Evolutionary conservation across 1,284 basidiomycete species (phyloP).

Genomic region (Megacollybia platyphylla): DNA sequence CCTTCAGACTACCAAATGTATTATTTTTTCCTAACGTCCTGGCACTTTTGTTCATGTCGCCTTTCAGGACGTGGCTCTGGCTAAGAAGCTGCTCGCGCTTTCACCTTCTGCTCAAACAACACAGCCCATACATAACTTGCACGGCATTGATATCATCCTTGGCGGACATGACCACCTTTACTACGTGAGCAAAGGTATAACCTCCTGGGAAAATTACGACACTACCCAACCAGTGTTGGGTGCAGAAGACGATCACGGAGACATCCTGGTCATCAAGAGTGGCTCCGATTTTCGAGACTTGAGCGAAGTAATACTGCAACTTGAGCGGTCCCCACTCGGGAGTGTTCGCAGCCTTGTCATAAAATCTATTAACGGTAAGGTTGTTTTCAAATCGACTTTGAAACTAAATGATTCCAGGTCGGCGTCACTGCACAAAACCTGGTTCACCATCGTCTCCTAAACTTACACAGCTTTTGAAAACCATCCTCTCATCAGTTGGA

Average conservation of each 20-base stretch:
- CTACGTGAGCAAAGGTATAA: constrained; percentile 69
- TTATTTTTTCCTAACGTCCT: constrained; percentile 12
- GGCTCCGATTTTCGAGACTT: constrained; percentile 88
- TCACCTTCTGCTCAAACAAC: constrained; percentile 41
- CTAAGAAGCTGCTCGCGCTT: constrained; percentile 47
- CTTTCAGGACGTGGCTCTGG: constrained; percentile 43
- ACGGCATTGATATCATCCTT: constrained; percentile 78
- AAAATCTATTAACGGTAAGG: constrained; percentile 44
- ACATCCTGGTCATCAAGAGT: constrained; percentile 70
- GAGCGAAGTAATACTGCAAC: constrained; percentile 57
- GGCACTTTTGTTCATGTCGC: constrained; percentile 16
- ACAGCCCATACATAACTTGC: constrained; percentile 31
- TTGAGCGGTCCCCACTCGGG: constrained; percentile 47
- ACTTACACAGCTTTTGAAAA: constrained; percentile 51
- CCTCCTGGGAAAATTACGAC: constrained; percentile 63
- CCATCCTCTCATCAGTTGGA: constrained; percentile 60
- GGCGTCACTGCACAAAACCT: constrained; percentile 50
- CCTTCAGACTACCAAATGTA: constrained; percentile 46
- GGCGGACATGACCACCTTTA: constrained; percentile 90
- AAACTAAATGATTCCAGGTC: constrained; percentile 28
- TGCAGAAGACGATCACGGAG: constrained; percentile 63
- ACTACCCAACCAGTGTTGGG: constrained; percentile 46
- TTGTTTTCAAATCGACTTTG: background rate
- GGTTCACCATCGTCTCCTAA: constrained; percentile 43
- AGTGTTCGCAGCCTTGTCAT: constrained; percentile 62